Evolutionary conservation across 2,329 filamentous ascomycete species (phyloP), one percentile per base, ranked within the genome.

Genomic region (Trichophyton benhamiae): DNA sequence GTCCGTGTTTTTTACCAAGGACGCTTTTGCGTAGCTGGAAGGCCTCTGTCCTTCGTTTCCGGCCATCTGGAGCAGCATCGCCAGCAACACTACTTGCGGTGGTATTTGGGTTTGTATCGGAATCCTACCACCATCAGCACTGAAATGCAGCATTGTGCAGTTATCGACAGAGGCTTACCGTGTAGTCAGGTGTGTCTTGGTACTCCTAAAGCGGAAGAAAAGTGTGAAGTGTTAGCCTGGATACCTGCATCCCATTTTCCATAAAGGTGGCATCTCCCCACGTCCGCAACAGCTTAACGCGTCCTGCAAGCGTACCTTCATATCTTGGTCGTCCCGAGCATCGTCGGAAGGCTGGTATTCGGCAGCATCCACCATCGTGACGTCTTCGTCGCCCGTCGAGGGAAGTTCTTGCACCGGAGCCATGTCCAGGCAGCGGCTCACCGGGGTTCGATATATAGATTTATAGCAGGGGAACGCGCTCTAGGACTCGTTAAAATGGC

Each of bases 1-100:
- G 84, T 70, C 95, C 90, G 71, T 96, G 94, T 74, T 99, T 96
- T 80, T 89, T 95, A 70, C 91, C 91, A 69, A 96, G 87, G 64
- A 96, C 89, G 73, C 87, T 95, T 73, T 95, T 89, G 61, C 94
- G 87, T 70, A 97, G 81, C 74, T 95, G 87, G 66, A 91, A 90
- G 62, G 87, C 91, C 71, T 96, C 91, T 61, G 89, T 87, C 68
- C 92, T 85, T 71, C 87, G 85, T 78, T 88, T 95, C 59, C 91
- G 86, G 33, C 90, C 91, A 77, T 97, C 92, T 57, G 72, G 76
- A 48, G 80, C 71, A 49, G 78, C 76, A 67, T 96, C 92, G 60
- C 91, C 92, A 61, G 82, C 85, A 67, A 95, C 84, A 74, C 91
- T 96, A 77, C 89, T 96, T 60, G 88, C 89, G 62, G 82, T 84